phyloP scores from a whole-genome alignment of 139 green algal genomes.

The Asterochloris sp. region DNA sequence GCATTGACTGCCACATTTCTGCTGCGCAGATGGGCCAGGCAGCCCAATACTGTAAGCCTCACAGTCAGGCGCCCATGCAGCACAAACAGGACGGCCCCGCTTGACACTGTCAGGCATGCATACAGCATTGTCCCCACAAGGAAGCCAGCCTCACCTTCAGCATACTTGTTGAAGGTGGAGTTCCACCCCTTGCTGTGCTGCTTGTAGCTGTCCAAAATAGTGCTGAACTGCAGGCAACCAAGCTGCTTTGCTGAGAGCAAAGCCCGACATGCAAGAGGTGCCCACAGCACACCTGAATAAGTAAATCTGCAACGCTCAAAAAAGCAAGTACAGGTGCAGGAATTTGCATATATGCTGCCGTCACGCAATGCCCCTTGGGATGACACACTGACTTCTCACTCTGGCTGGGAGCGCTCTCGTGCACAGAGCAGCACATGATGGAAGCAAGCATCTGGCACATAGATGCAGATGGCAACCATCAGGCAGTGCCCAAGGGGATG shows the following conservation, averaged over 20 bases:
- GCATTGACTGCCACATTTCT: neutral
- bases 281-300: neutral
- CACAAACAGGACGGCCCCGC: neutral
- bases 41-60: neutral
- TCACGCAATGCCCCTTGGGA: too few relatives aligned
- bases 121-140: too few relatives aligned
- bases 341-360: too few relatives aligned
- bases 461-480: neutral
- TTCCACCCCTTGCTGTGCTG: conserved; percentile 63
- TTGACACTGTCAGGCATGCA: too few relatives aligned
- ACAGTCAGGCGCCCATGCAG: neutral
- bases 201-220: conserved; percentile 69
- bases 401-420: too few relatives aligned
- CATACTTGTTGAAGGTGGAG: conserved; percentile 75
- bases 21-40: neutral
- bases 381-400: too few relatives aligned
- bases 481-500: neutral
- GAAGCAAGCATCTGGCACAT: neutral
- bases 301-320: neutral
- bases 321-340: neutral
- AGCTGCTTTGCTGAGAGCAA: neutral
- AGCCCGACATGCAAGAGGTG: neutral
- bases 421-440: too few relatives aligned
- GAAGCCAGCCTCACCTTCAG: conserved; percentile 37
- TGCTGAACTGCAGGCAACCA: conserved; percentile 52